phyloP scores from a whole-genome alignment of 192 early-diverging fungal genomes.

The Coemansia sp. region DNA sequence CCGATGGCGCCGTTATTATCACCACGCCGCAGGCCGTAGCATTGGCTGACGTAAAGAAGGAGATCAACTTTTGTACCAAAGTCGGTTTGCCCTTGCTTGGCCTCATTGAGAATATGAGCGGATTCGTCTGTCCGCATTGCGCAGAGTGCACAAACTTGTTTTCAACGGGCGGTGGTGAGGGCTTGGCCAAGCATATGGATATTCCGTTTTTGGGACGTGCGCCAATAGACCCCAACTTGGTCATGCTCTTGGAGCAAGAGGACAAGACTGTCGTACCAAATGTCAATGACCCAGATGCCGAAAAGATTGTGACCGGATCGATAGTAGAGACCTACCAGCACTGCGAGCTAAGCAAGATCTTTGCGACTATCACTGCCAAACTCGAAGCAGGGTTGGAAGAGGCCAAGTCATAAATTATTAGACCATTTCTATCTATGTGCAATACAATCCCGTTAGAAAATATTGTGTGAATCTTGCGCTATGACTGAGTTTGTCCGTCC shows the following conservation, averaged over 20 bases:
- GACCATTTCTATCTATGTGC: not conserved
- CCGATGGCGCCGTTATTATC: constrained; percentile 90
- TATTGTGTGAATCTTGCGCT: not conserved
- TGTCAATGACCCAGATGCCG: constrained; percentile 36
- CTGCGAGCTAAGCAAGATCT: constrained; percentile 52
- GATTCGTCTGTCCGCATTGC: constrained; percentile 92
- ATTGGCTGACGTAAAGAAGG: constrained; percentile 93
- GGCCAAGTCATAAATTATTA: not conserved
- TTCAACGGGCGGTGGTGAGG: constrained; percentile 90
- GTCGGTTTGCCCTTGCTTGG: constrained; percentile 88
- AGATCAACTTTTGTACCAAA: constrained; percentile 94
- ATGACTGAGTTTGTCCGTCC: not conserved
- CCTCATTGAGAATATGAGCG: constrained; percentile 97
- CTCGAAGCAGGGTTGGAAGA: constrained; percentile 17
- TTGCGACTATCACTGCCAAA: constrained; percentile 26
- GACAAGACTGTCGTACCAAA: constrained; percentile 54
- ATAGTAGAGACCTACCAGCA: constrained; percentile 57
- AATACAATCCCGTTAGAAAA: not conserved
- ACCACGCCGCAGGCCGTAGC: constrained; percentile 94
- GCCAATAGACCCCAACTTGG: constrained; percentile 87
- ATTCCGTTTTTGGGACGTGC: constrained; percentile 88
- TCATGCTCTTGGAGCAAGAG: constrained; percentile 63
- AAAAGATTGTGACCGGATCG: constrained; percentile 27
- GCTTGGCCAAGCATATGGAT: constrained; percentile 82
- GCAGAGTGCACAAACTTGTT: constrained; percentile 85